Evolutionary conservation across 2,329 filamentous ascomycete genomes (phyloP).

Genomic region (Chrysosporium queenslandicum): DNA sequence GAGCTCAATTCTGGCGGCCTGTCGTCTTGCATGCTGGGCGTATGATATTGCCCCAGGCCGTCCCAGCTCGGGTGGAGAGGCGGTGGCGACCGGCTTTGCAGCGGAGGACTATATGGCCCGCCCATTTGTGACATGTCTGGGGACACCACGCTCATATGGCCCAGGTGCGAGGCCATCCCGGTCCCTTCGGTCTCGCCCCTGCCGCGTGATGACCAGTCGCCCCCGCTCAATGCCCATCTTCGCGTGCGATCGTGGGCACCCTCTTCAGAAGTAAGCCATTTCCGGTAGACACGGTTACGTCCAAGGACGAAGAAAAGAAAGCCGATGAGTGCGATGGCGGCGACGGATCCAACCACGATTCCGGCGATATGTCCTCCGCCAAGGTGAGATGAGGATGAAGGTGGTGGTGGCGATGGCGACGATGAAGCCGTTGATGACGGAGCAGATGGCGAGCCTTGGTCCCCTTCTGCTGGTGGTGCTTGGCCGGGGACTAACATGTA

Average conservation of each 20-base stretch:
- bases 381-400: conserved; percentile 18
- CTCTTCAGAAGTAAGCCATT: conserved; percentile 29
- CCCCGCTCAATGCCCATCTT: conserved; percentile 26
- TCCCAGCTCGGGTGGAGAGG: conserved; percentile 9
- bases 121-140: conserved; percentile 5
- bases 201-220: conserved; percentile 17
- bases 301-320: conserved; percentile 30
- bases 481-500: conserved; percentile 50
- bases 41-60: neutral
- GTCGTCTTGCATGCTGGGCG: neutral
- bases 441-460: conserved; percentile 8
- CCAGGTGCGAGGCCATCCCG: conserved; percentile 9
- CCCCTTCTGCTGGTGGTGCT: conserved; percentile 43
- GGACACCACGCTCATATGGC: conserved; percentile 17
- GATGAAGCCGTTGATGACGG: conserved; percentile 12
- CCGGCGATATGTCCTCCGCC: conserved; percentile 49
- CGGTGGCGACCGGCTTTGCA: neutral
- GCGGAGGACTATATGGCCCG: neutral
- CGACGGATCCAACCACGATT: conserved; percentile 46
- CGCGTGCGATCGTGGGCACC: conserved; percentile 26
- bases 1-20: conserved; percentile 10
- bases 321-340: conserved; percentile 41
- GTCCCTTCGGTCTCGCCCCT: conserved; percentile 3
- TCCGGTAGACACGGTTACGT: conserved; percentile 27
- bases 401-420: conserved; percentile 12